Base-by-base conservation (phyloP, 1,139 yeast genomes). In the Pneumocystis murina region DNA sequence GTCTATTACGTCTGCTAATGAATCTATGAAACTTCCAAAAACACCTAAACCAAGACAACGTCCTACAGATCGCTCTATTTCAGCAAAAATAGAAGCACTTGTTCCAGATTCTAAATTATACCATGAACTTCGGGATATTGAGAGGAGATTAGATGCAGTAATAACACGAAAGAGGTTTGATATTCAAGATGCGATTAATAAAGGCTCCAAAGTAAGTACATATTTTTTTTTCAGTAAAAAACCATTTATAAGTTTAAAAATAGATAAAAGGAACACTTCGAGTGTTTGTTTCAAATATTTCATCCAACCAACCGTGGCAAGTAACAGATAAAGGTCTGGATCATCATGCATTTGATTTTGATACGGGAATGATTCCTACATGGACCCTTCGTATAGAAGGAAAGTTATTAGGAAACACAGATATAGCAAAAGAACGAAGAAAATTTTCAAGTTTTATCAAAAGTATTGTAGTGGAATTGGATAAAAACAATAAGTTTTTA, bases 331-430 rank as follows among this genome's bases (percentile, higher is more conserved):
- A 68, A 6, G 63, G 70, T n/a, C 75, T 74, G 58, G 78, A 78
- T 62, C 78, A 76, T 65, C 75, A 77, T 63, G 73, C 73, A 30
- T 73, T 73, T 68, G 73, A 70, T 66, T 70, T 72, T 69, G 71
- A 70, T 66, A 68, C 71, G 65, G 70, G 72, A 65, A 68, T 70
- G 61, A 65, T 72, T 62, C 82, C 94, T 7, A 72, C 82, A 5
- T 92, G 97, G 97, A 87, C 94, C 0, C 78, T 92, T 69, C 80
- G 95, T 64, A 82, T 92, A 30, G 97, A 92, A 74, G 98, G 98
- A 12, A 79, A 90, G 64, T 76, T 88, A 43, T 77, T 91, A 55
- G 62, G 43, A 8, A 72, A 71, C 28, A 68, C 67, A n/a, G 74
- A 74, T 0, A 75, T 74, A 16, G 74, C 76, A 55, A 77, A 81